Base-by-base conservation (phyloP, 2,329 filamentous ascomycete species). In the Aspergillus sp. region DNA sequence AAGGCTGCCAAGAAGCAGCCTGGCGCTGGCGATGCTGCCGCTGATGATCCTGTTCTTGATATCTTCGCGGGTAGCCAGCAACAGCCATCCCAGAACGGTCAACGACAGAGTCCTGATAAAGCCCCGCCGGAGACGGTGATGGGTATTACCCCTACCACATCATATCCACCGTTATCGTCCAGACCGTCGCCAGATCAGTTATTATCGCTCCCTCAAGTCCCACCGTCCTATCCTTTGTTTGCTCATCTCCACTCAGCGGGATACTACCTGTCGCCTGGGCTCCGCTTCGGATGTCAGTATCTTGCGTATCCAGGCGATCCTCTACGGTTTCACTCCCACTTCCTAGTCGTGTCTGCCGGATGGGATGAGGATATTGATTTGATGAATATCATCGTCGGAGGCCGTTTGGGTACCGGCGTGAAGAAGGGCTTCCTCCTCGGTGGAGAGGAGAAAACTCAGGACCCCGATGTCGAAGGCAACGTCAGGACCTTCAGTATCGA, bases 251-350 rank as follows among this genome's bases (percentile, higher is more conserved):
- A 96, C 61, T 74, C 77, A 5, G 75, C 78, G 12, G 86, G 85
- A 43, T 96, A 91, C 69, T 97, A 85, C 70, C 82, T 93, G 61
- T 90, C 89, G 46, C 93, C 93, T 1, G 93, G 93, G 6, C 76
- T 98, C 44, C 86, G 93, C 28, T 98, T 98, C 60, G 93, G 93
- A 28, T 94, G 90, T 58, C 82, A 93, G 60, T 96, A 94, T 68
- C 88, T 89, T 56, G 88, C 94, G 4, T 98, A 98, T 59, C 93
- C 93, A 0, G 93, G 93, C 41, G 93, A 98, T 64, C 89, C 93
- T 1, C 74, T 98, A 44, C 83, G 93, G 7, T 98, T 94, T 65
- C 93, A 98, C 67, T 93, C 88, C 41, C 93, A 98, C 66, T 97
- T 95, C 65, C 78, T 95, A 57, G 87, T 85, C 5, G 85, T 84